A percentile compares a stretch with the other conserved stretches of the same genome.
These are phyloP conservation scores for Flaveria brownii DNA, from an alignment of 129 eudicot genomes.

Conservation along the genomic window DNA sequence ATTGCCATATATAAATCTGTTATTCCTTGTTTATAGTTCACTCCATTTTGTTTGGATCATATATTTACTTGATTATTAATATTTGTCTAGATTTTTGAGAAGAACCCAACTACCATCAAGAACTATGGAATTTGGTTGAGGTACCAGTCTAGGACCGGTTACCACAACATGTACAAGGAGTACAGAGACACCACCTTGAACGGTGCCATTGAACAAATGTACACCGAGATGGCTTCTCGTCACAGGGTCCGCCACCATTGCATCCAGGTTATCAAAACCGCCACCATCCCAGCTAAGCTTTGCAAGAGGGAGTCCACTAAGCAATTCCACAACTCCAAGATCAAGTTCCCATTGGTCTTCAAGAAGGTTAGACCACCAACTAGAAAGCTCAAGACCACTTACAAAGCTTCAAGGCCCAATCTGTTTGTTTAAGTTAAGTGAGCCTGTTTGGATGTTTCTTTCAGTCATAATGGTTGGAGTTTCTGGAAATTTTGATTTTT, in stretches of 20 bases:
- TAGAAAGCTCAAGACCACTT: constrained; percentile 61
- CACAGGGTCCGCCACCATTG: constrained; percentile 57
- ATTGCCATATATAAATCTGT: not conserved
- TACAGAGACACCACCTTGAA: constrained; percentile 51
- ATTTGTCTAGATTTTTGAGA: constrained; percentile 49
- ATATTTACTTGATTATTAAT: not conserved
- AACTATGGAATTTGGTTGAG: constrained; percentile 53
- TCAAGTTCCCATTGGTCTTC: constrained; percentile 60
- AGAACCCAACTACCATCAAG: constrained; percentile 54
- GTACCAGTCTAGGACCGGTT: constrained; percentile 44
- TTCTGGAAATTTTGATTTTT: constrained; percentile 31
- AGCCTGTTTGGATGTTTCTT: constrained; percentile 16
- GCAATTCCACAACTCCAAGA: constrained; percentile 52
- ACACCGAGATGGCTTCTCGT: constrained; percentile 68
- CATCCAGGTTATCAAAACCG: constrained; percentile 64
- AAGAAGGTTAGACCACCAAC: constrained; percentile 59
- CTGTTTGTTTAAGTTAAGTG: constrained; percentile 44
- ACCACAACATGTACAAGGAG: constrained; percentile 51
- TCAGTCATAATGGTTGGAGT: constrained; percentile 18
- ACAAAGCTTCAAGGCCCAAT: constrained; percentile 62
- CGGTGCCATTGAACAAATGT: constrained; percentile 58
- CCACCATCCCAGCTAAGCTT: constrained; percentile 56
- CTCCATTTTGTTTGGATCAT: not conserved
- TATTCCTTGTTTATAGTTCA: not conserved
- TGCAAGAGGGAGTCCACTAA: constrained; percentile 65